phyloP scores from a whole-genome alignment of 2,329 filamentous ascomycete genomes.

The Metarhizium brunneum region DNA sequence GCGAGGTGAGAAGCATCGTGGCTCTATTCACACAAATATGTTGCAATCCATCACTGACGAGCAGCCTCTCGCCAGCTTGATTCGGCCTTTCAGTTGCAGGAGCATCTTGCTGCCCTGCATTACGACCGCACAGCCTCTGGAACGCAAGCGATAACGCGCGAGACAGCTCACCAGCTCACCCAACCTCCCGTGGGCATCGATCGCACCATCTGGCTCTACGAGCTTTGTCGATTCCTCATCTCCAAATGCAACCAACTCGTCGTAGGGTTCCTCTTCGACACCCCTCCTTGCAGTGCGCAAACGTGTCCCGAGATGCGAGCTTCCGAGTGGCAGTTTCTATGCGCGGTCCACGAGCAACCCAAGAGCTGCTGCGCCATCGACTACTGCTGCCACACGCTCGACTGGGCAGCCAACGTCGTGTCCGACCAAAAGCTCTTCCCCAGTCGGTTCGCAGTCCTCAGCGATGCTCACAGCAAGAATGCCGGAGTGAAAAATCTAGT shows the following conservation, averaged over 20 bases:
- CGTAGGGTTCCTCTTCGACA: slow-evolving; percentile 85
- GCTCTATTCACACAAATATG: not conserved
- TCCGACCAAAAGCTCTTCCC: slow-evolving; percentile 95
- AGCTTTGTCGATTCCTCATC: slow-evolving; percentile 91
- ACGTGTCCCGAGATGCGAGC: slow-evolving; percentile 98
- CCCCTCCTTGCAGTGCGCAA: slow-evolving; percentile 74
- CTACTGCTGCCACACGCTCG: slow-evolving; percentile 96
- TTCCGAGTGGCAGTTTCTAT: slow-evolving; percentile 97
- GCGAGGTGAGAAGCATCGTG: slow-evolving; percentile 54
- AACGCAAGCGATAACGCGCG: slow-evolving; percentile 63
- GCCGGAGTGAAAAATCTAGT: slow-evolving; percentile 73
- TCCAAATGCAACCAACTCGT: slow-evolving; percentile 90
- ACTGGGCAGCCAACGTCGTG: slow-evolving; percentile 93
- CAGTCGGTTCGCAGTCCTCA: slow-evolving; percentile 58
- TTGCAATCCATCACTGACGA: slow-evolving; percentile 6
- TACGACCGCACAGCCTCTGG: slow-evolving; percentile 64
- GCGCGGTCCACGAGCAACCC: slow-evolving; percentile 91
- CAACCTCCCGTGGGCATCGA: slow-evolving; percentile 75
- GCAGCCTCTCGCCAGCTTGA: slow-evolving; percentile 51
- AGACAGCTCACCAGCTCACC: slow-evolving; percentile 66
- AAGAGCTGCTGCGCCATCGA: slow-evolving; percentile 98
- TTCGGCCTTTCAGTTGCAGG: slow-evolving; percentile 93
- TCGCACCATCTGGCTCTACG: slow-evolving; percentile 89
- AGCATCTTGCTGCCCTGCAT: slow-evolving; percentile 90
- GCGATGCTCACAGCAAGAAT: slow-evolving; percentile 49